Conservation (phyloP, 352 stramenopile genomes). For the Globisporangium lucens region DNA sequence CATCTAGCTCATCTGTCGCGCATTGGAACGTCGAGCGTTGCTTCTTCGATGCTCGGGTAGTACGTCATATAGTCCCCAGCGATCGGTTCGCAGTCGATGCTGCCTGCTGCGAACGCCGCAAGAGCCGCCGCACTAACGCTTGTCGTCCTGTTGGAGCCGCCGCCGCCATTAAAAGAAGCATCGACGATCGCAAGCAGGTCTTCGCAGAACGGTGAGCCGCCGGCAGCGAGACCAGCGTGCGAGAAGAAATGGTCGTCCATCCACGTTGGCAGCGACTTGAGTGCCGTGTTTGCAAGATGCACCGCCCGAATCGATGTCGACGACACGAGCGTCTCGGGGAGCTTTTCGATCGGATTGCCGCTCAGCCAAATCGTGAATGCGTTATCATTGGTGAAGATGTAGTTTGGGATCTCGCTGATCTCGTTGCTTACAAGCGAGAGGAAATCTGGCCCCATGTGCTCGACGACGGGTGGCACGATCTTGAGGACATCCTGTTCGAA, state of each 20-base stretch:
- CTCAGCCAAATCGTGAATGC: conserved; percentile 19
- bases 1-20: neutral
- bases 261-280: conserved; percentile 8
- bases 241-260: conserved; percentile 15
- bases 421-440: conserved; percentile 25
- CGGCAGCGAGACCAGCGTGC: neutral
- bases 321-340: conserved; percentile 16
- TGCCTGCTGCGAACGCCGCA: conserved; percentile 3
- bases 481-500: conserved; percentile 25
- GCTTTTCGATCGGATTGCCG: conserved; percentile 21
- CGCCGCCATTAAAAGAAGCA: no score
- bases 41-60: conserved; percentile 16
- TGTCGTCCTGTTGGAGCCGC: neutral
- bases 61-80: conserved; percentile 17
- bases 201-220: conserved; percentile 13
- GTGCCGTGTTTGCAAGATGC: conserved; percentile 9
- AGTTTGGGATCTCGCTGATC: conserved; percentile 12
- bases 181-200: conserved; percentile 1
- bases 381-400: conserved; percentile 14
- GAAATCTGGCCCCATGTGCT: conserved; percentile 18
- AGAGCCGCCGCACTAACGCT: neutral
- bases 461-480: conserved; percentile 15
- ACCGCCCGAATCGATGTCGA: conserved; percentile 11
- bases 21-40: neutral
- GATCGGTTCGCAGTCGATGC: conserved; percentile 4